Evolutionary conservation across 345 rosid genomes (phyloP).

Genomic region (Citropsis articulata): DNA sequence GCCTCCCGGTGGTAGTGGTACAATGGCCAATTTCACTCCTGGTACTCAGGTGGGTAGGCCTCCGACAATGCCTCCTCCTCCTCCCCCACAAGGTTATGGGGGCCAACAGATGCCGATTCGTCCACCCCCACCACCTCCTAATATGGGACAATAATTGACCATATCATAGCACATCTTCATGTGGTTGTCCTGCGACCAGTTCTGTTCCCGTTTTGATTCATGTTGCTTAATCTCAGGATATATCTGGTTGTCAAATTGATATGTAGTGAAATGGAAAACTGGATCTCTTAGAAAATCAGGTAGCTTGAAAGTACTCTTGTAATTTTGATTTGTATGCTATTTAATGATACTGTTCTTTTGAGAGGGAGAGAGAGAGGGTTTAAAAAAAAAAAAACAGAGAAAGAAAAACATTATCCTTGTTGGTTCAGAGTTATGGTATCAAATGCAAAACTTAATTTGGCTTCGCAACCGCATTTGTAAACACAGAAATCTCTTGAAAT

Average conservation of each 20-base stretch:
- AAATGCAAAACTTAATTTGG: too few relatives aligned
- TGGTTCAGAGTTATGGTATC: background rate
- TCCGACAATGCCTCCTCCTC: conserved; percentile 42
- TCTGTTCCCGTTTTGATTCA: background rate
- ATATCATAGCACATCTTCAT: background rate
- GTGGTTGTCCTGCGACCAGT: background rate
- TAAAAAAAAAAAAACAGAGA: too few relatives aligned
- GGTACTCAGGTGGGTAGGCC: conserved; percentile 51
- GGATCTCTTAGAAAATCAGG: background rate
- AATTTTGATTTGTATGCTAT: background rate
- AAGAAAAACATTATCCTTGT: background rate
- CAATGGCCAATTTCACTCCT: conserved; percentile 59
- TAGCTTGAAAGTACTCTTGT: background rate
- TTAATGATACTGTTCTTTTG: background rate
- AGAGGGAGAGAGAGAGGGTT: too few relatives aligned
- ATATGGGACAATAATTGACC: conserved; percentile 15
- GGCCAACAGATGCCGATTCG: conserved; percentile 47
- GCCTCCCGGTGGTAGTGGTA: conserved; percentile 68
- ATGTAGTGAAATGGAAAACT: background rate
- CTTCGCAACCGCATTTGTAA: too few relatives aligned
- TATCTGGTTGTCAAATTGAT: background rate
- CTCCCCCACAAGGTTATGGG: conserved; percentile 52
- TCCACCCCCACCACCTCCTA: conserved; percentile 26
- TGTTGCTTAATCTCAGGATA: background rate
- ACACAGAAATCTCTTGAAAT: too few relatives aligned